Evolutionary conservation across 139 green algal species (phyloP), one percentile per base, ranked within the genome.

Genomic region (Coelastrella sp.): DNA sequence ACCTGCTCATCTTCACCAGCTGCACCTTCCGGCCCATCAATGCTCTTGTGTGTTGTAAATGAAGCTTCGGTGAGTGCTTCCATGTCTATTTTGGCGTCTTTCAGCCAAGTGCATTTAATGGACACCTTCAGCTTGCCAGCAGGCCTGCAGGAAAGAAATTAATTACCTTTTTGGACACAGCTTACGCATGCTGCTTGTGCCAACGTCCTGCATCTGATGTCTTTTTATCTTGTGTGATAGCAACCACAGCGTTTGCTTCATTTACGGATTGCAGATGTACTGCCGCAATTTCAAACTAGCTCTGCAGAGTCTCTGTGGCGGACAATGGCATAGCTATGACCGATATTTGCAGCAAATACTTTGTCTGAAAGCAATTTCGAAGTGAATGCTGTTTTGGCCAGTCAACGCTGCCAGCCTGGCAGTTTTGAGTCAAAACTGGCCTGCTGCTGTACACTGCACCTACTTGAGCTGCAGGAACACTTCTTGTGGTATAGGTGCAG

Each of bases 71-170:
- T 91, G 35, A 88, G 57, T 7, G 88, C 88, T 66, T 93, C 91
- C 19, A 87, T 81, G 66, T 93, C 91, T 7, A 93, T 35, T 0
- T 80, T 56, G 6, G 79, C 89, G 25, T 91, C 82, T 24, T 84
- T 90, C 10, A 95, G 76, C 91, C 91, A 95, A 20, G 81, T 90
- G 68, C 91, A 91, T 82, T 93, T 93, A 73, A 95, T 91, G 27
- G 80, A 92, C 11, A 93, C 70, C 91, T 95, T 95, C n/a, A 95
- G 90, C 91, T 95, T 95, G 73, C 93, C 93, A 27, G 73, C 82
- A 22, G 93, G 93, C 91, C 92, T 94, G 92, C 63, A 92, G 35
- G 58, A 87, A 8, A 81, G 4, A 57, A 89, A 59, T 22, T 70
- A 15, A 49, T 49, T 49, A 49, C 35, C 35, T 49, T 49, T 49